Conservation (phyloP, 257 asterid genomes). For the Avicennia marina region DNA sequence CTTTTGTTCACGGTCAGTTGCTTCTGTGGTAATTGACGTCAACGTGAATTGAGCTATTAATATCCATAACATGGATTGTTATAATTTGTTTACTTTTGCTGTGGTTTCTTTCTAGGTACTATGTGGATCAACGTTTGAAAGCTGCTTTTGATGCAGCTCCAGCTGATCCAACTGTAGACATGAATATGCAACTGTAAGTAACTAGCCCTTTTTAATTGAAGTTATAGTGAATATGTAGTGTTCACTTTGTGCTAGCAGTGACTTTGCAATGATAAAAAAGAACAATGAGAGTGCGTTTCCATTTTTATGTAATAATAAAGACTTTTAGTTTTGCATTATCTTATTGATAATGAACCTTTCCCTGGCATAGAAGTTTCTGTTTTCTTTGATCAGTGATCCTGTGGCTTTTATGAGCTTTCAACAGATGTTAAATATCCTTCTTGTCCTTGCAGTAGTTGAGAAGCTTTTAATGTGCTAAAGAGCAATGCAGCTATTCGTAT, state of each 20-base stretch:
- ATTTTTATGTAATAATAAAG: not conserved
- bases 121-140: conserved; percentile 53
- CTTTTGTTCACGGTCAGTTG: conserved; percentile 72
- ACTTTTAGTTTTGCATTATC: not conserved
- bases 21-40: conserved; percentile 5
- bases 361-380: not conserved
- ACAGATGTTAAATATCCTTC: not conserved
- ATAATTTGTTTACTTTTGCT: conserved; percentile 6
- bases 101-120: conserved; percentile 48
- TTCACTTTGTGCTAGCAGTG: too few relatives aligned
- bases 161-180: conserved; percentile 92
- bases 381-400: not conserved
- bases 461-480: too few relatives aligned
- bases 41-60: conserved; percentile 4
- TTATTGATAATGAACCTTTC: too few relatives aligned
- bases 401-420: not conserved
- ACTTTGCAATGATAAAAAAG: too few relatives aligned
- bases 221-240: too few relatives aligned
- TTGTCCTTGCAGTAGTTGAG: not conserved
- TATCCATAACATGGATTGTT: conserved; percentile 6
- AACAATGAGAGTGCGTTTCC: too few relatives aligned
- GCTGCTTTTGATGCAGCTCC: conserved; percentile 75
- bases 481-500: too few relatives aligned
- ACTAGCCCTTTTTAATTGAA: conserved; percentile 6
- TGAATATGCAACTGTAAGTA: conserved; percentile 92